These are phyloP conservation scores for Claviceps sp. DNA, from an alignment of 2,329 filamentous ascomycete species.

Conservation along the genomic window DNA sequence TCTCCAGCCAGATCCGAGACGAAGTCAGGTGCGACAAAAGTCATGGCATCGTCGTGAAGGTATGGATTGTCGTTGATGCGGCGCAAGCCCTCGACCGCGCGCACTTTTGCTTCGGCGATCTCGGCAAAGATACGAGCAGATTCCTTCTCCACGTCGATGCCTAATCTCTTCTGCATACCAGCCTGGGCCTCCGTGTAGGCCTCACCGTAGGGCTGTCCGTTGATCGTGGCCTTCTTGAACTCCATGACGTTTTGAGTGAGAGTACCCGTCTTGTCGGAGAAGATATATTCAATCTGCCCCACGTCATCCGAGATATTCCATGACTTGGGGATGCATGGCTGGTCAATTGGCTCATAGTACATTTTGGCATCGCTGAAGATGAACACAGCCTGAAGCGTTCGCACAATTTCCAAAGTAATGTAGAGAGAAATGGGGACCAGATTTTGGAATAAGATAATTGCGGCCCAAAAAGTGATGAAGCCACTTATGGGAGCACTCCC, in stretches of 20 bases:
- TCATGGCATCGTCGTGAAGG: conserved; percentile 76
- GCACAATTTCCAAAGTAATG: conserved; percentile 91
- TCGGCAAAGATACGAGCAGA: conserved; percentile 56
- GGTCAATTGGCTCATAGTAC: conserved; percentile 92
- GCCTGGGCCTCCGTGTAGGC: conserved; percentile 95
- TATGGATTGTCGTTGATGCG: conserved; percentile 80
- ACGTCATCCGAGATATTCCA: conserved; percentile 99
- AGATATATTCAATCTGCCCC: conserved; percentile 97
- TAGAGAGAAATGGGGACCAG: conserved; percentile 97
- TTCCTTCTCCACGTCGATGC: conserved; percentile 75
- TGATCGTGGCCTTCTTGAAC: conserved; percentile 96
- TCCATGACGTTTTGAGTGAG: conserved; percentile 98
- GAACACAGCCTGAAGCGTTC: conserved; percentile 86
- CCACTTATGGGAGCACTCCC: conserved; percentile 64
- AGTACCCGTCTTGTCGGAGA: conserved; percentile 95
- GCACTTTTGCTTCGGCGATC: conserved; percentile 63
- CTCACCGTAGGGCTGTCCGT: conserved; percentile 91
- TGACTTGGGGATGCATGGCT: conserved; percentile 90
- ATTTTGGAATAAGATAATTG: conserved; percentile 91
- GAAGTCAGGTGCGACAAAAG: conserved; percentile 85
- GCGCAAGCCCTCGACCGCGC: conserved; percentile 60
- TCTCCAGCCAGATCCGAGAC: conserved; percentile 69
- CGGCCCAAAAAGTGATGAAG: conserved; percentile 94
- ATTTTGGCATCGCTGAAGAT: conserved; percentile 93
- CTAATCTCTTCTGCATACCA: conserved; percentile 86